These are phyloP conservation scores for Leccinum barrowsii DNA, from an alignment of 768 basidiomycete species.

Conservation along the genomic window DNA sequence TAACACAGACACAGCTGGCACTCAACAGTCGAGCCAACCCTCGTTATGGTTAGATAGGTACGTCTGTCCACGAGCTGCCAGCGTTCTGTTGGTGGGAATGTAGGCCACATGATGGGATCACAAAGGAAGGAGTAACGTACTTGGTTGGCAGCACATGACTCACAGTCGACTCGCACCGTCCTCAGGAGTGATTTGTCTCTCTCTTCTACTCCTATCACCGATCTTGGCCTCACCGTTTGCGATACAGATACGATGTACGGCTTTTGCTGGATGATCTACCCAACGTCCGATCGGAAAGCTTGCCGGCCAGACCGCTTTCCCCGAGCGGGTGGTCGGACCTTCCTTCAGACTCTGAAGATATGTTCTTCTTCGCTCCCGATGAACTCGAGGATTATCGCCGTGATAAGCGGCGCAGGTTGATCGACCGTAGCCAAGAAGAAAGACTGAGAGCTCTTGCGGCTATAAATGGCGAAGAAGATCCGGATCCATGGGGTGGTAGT, in stretches of 20 bases:
- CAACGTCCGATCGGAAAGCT: background rate
- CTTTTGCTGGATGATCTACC: slow-evolving; percentile 62
- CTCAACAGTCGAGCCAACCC: background rate
- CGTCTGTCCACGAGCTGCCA: slow-evolving; percentile 34
- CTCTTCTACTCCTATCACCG: slow-evolving; percentile 13
- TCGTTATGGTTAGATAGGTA: slow-evolving; percentile 83
- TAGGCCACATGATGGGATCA: slow-evolving; percentile 5
- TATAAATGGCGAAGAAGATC: slow-evolving; percentile 39
- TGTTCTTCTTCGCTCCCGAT: slow-evolving; percentile 68
- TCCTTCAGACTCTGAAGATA: slow-evolving; percentile 82
- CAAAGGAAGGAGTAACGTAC: slow-evolving; percentile 9
- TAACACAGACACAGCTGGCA: slow-evolving; percentile 1
- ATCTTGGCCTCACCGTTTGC: slow-evolving; percentile 18
- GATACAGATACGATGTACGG: slow-evolving; percentile 72
- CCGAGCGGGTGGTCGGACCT: slow-evolving; percentile 79
- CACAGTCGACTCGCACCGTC: background rate
- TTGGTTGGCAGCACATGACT: slow-evolving; percentile 4
- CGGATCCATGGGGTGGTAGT: slow-evolving; percentile 61
- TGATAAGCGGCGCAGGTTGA: slow-evolving; percentile 60
- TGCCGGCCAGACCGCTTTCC: slow-evolving; percentile 33
- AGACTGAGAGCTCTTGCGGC: slow-evolving; percentile 56
- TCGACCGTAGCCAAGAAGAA: slow-evolving; percentile 59
- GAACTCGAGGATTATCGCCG: slow-evolving; percentile 66
- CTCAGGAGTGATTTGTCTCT: slow-evolving; percentile 12
- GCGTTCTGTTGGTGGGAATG: slow-evolving; percentile 1